Base-by-base conservation (phyloP, 495 filamentous ascomycete genomes). In the Aspergillus conjunctus region DNA sequence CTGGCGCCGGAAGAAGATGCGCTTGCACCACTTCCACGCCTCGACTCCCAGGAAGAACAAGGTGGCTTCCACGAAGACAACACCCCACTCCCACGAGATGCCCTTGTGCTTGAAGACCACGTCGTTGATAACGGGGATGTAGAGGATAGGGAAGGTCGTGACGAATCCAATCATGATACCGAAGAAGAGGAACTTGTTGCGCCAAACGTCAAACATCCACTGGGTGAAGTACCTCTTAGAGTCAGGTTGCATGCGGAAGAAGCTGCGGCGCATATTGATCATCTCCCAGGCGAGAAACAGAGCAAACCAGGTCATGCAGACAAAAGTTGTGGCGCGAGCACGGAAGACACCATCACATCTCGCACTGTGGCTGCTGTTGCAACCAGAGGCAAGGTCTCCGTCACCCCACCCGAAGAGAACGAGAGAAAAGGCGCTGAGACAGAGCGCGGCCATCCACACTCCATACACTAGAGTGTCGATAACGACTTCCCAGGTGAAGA, bases 221-320 rank as follows among this genome's bases (percentile, higher is more conserved):
- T 83, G 78, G 20, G 81, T 84, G 52, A 77, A 81, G 65, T 78
- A 78, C 30, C 63, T 69, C 61, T 76, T 80, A 48, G 77, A 81
- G 34, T 72, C 76, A 7, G 86, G 81, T 61, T 85, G 81, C 84
- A 88, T 87, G 53, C 77, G 73, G 78, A 90, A 91, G 71, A 91
- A 86, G 53, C 80, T 84, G 46, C 84, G 83, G 4, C 87, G 85
- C 64, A 89, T 78, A 63, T 88, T 75, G 31, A 89, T 80, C 80
- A 88, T 87, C 68, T 90, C 87, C 87, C 88, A 90, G 4, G 88
- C 88, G 22, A 88, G 78, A 73, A 91, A 88, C 14, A 90, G 79
- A 3, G 87, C 85, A 61, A 89, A 87, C 87, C 87, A 91, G 4
- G 89, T 91, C 56, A 91, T 79, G 55, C 85, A 87, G 12, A 85